Conservation (phyloP, 148 eudicot species). For the Rhododendron kiyosumense region DNA sequence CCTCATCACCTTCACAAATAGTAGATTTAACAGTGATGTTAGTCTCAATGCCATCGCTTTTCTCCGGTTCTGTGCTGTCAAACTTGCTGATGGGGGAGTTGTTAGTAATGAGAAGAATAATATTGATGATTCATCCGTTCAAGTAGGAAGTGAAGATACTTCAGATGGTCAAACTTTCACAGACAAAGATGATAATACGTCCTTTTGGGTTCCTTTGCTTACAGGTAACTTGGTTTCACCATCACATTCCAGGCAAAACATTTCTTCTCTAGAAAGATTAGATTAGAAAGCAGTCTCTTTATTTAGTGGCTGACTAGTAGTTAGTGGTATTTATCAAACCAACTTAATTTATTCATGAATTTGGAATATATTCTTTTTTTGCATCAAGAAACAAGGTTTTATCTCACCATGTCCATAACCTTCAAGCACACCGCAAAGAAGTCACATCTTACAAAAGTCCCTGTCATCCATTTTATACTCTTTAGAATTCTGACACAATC, state of each 20-base stretch:
- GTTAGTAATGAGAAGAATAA: slow-evolving; percentile 53
- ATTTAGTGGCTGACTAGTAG: background rate
- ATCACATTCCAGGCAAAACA: background rate
- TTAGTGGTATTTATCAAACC: background rate
- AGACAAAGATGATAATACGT: slow-evolving; percentile 59
- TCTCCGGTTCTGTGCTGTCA: slow-evolving; percentile 96
- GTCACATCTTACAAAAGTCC: background rate
- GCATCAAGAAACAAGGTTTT: background rate
- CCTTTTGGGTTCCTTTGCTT: slow-evolving; percentile 92
- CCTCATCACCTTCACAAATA: slow-evolving; percentile 92
- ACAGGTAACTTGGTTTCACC: slow-evolving; percentile 50
- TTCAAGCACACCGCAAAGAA: background rate
- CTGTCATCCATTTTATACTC: background rate
- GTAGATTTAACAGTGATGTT: slow-evolving; percentile 87
- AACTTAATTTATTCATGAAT: background rate
- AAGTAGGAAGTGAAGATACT: slow-evolving; percentile 29
- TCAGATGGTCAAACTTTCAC: slow-evolving; percentile 40
- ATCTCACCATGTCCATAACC: background rate
- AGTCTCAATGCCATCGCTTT: slow-evolving; percentile 98
- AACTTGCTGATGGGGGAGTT: slow-evolving; percentile 95
- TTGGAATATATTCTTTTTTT: background rate
- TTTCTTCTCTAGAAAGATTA: background rate
- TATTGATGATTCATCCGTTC: slow-evolving; percentile 38
- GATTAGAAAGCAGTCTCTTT: background rate
- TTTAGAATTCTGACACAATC: background rate